Percentiles rank a stretch among this genome's conserved stretches.
These are phyloP conservation scores for Aspergillus saccharolyticus DNA, from an alignment of 495 filamentous ascomycete species.

Conservation along the genomic window DNA sequence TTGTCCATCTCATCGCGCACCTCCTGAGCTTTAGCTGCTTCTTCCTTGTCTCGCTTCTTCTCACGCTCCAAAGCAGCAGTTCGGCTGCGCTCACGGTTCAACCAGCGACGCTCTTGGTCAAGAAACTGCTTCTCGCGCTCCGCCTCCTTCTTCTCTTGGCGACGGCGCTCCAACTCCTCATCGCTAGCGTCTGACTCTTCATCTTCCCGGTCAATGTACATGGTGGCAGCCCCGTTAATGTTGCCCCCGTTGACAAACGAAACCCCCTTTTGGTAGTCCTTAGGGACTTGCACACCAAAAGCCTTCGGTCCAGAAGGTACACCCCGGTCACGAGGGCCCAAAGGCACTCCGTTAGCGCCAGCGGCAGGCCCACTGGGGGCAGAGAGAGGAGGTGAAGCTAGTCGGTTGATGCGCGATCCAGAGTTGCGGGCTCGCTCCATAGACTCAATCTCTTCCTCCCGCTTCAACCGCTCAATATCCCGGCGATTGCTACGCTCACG, in stretches of 20 bases:
- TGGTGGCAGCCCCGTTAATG: conserved; percentile 52
- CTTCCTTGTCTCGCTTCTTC: conserved; percentile 68
- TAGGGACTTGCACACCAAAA: conserved; percentile 65
- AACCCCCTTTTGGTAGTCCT: conserved; percentile 77
- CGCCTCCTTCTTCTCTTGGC: conserved; percentile 61
- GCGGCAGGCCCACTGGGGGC: conserved; percentile 67
- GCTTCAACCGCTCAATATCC: conserved; percentile 78
- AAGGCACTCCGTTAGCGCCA: conserved; percentile 75
- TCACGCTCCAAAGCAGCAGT: conserved; percentile 82
- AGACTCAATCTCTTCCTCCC: conserved; percentile 89
- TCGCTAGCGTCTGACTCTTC: conserved; percentile 89
- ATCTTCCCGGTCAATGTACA: conserved; percentile 61
- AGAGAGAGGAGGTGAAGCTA: conserved; percentile 62
- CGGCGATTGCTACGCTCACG: conserved; percentile 80
- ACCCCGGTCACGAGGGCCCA: conserved; percentile 71
- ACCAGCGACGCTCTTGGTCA: conserved; percentile 83
- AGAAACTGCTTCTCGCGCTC: conserved; percentile 78
- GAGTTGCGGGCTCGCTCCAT: conserved; percentile 71
- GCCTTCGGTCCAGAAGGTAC: conserved; percentile 74
- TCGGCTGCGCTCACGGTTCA: conserved; percentile 79
- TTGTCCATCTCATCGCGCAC: conserved; percentile 71
- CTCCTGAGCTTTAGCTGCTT: conserved; percentile 48
- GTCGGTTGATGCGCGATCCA: conserved; percentile 60
- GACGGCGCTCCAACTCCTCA: conserved; percentile 72
- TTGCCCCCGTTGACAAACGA: conserved; percentile 80